These are phyloP conservation scores for Sphaerobolus stellatus DNA, from an alignment of 1,284 basidiomycete genomes.

Conservation along the genomic window DNA sequence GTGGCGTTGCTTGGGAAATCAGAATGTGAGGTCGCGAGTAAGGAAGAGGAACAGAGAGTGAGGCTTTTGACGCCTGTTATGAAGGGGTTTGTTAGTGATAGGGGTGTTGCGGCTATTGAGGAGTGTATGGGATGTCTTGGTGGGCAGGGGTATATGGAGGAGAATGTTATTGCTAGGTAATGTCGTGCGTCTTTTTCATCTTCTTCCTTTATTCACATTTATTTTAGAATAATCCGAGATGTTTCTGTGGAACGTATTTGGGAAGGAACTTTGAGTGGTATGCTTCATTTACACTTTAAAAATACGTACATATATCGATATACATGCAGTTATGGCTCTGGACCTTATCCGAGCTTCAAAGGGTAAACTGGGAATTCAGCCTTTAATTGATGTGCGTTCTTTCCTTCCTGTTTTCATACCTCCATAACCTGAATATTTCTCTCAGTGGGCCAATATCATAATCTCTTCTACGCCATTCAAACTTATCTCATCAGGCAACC, in stretches of 20 bases:
- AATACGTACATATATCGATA: slow-evolving; percentile 27
- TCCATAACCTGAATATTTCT: background rate
- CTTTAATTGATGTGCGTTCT: slow-evolving; percentile 34
- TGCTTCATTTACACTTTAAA: background rate
- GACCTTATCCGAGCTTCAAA: slow-evolving; percentile 60
- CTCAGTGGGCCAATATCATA: slow-evolving; percentile 54
- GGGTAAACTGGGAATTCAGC: slow-evolving; percentile 33
- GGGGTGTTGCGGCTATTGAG: slow-evolving; percentile 61
- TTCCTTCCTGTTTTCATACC: background rate
- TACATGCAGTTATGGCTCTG: slow-evolving; percentile 54
- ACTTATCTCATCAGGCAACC: slow-evolving; percentile 27
- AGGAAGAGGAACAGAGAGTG: slow-evolving; percentile 52
- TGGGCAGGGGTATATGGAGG: slow-evolving; percentile 83
- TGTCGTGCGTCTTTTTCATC: slow-evolving; percentile 24
- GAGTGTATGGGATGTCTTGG: slow-evolving; percentile 75
- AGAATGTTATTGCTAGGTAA: slow-evolving; percentile 61
- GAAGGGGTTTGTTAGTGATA: slow-evolving; percentile 73
- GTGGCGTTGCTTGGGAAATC: slow-evolving; percentile 60
- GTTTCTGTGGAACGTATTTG: slow-evolving; percentile 77
- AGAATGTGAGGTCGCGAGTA: slow-evolving; percentile 52
- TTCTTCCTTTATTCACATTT: slow-evolving; percentile 5
- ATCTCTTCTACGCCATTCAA: slow-evolving; percentile 41
- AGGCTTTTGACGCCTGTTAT: slow-evolving; percentile 68
- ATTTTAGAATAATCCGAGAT: slow-evolving; percentile 56
- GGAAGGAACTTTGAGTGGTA: slow-evolving; percentile 60